phyloP scores from a whole-genome alignment of 345 rosid species.

The Alliaria petiolata region DNA sequence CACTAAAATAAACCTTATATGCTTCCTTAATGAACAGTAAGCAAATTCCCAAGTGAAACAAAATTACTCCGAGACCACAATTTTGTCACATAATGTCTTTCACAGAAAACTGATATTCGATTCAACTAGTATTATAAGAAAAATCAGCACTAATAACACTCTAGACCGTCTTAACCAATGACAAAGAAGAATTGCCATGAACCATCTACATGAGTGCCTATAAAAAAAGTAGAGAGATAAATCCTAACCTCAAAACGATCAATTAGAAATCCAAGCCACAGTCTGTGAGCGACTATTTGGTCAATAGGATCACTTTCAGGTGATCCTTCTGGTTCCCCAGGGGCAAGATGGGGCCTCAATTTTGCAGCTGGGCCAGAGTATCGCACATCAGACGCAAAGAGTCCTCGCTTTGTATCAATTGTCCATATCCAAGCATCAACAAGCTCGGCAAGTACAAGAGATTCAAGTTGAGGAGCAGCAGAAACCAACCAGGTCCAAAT shows the following conservation, averaged over 20 bases:
- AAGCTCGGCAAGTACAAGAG: slow-evolving; percentile 94
- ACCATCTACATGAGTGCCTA: background rate
- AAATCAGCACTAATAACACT: background rate
- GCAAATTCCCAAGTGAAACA: slow-evolving; percentile 2
- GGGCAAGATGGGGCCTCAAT: slow-evolving; percentile 89
- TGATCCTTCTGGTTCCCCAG: slow-evolving; percentile 80
- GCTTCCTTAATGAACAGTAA: slow-evolving; percentile 7
- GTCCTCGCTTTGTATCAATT: slow-evolving; percentile 93
- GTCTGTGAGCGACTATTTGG: slow-evolving; percentile 91
- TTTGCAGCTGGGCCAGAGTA: slow-evolving; percentile 91
- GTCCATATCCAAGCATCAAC: slow-evolving; percentile 99
- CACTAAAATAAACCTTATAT: background rate
- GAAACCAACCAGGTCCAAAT: slow-evolving; percentile 99
- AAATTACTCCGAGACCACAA: background rate
- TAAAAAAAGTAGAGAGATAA: background rate
- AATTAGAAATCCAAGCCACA: slow-evolving; percentile 93
- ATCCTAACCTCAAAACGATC: slow-evolving; percentile 93
- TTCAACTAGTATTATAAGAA: slow-evolving; percentile 8
- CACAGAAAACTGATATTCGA: slow-evolving; percentile 15
- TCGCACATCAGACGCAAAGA: slow-evolving; percentile 85
- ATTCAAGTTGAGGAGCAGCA: slow-evolving; percentile 91
- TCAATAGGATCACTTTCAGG: slow-evolving; percentile 82
- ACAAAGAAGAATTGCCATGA: background rate
- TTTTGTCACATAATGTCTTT: slow-evolving; percentile 9
- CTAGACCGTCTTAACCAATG: slow-evolving; percentile 9